Conservation (phyloP, 1,284 basidiomycete genomes). For the Prillingera fragicola region DNA sequence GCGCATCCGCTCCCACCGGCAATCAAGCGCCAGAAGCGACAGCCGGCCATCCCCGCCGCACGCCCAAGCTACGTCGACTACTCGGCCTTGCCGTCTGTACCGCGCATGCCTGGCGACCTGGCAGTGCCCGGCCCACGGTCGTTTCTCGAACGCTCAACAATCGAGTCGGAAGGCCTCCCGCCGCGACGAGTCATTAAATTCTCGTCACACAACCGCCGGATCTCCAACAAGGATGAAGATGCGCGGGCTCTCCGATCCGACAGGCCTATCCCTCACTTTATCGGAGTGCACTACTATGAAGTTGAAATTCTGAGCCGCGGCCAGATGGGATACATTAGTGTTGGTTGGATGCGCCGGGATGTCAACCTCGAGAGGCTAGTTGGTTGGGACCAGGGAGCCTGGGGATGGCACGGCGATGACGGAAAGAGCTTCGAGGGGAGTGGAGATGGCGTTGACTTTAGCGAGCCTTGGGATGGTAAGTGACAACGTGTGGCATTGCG, state of each 20-base stretch:
- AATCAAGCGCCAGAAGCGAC: conserved; percentile 6
- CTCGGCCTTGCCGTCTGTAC: conserved; percentile 12
- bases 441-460: conserved; percentile 63
- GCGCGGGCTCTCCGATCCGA: conserved; percentile 72
- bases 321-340: conserved; percentile 81
- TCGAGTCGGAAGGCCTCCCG: neutral
- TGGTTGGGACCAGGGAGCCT: conserved; percentile 83
- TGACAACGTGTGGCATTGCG: conserved; percentile 2
- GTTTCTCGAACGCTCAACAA: too few species aligned
- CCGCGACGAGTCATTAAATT: conserved; percentile 33
- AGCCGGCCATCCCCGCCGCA: neutral
- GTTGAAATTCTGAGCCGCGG: conserved; percentile 56
- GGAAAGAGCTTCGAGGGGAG: conserved; percentile 71
- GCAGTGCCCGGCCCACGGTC: conserved; percentile 3
- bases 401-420: conserved; percentile 92
- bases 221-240: conserved; percentile 57
- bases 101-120: conserved; percentile 10
- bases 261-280: conserved; percentile 67
- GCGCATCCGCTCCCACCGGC: too few species aligned
- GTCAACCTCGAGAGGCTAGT: conserved; percentile 69
- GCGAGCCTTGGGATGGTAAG: conserved; percentile 53
- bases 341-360: conserved; percentile 59
- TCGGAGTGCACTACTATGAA: conserved; percentile 88
- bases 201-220: conserved; percentile 36
- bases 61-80: conserved; percentile 51